Conservation (phyloP, 2,329 filamentous ascomycete genomes). For the Hirsutella thompsonii region DNA sequence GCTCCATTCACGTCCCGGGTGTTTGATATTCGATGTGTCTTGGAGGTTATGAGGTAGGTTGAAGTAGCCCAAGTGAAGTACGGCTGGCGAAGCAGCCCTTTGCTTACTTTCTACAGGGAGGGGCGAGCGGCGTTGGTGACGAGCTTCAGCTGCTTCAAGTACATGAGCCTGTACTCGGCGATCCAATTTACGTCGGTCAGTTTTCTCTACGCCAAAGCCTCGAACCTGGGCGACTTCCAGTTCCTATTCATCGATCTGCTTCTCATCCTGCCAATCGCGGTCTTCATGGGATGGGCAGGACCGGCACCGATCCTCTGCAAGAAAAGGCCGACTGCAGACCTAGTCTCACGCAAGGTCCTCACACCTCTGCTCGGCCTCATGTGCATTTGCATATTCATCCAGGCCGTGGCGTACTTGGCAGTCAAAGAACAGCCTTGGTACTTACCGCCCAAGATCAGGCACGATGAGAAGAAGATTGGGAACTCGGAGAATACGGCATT, state of each 20-base stretch:
- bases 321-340: slow-evolving; percentile 81
- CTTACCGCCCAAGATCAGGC: slow-evolving; percentile 63
- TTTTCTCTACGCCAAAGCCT: slow-evolving; percentile 88
- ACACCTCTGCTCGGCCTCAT: slow-evolving; percentile 86
- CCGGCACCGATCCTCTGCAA: slow-evolving; percentile 63
- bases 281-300: slow-evolving; percentile 98
- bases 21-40: slow-evolving; percentile 93
- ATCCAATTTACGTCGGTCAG: slow-evolving; percentile 97
- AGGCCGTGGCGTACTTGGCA: slow-evolving; percentile 58
- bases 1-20: slow-evolving; percentile 91
- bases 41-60: slow-evolving; percentile 66
- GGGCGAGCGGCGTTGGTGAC: slow-evolving; percentile 92
- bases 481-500: slow-evolving; percentile 91
- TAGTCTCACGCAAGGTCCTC: slow-evolving; percentile 87
- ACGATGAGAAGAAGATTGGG: slow-evolving; percentile 68
- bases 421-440: slow-evolving; percentile 80
- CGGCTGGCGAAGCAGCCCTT: too few species aligned
- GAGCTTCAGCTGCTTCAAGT: slow-evolving; percentile 99
- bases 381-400: slow-evolving; percentile 62
- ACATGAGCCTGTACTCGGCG: slow-evolving; percentile 98
- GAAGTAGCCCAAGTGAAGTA: background rate
- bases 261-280: slow-evolving; percentile 87
- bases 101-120: slow-evolving; percentile 42
- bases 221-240: slow-evolving; percentile 94
- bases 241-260: slow-evolving; percentile 92